phyloP scores from a whole-genome alignment of 2,329 filamentous ascomycete species.

The Chaetomiaceae sp. region DNA sequence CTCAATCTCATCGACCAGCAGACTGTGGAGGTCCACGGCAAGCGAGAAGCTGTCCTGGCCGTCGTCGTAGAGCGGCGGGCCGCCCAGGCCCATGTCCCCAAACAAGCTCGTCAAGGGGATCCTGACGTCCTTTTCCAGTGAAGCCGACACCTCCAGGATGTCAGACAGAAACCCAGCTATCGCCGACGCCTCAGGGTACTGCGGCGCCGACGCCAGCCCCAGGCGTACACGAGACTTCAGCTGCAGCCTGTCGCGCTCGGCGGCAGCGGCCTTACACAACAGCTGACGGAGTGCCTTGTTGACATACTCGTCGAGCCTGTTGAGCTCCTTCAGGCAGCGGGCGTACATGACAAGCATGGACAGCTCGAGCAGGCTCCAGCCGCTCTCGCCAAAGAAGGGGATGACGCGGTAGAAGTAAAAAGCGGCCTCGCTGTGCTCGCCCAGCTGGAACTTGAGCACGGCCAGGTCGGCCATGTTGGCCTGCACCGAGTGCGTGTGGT shows the following conservation, averaged over 20 bases:
- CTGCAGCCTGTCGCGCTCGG: constrained; percentile 44
- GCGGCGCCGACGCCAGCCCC: constrained; percentile 22
- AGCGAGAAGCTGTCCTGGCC: constrained; percentile 71
- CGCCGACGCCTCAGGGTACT: constrained; percentile 31
- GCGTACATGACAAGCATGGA: constrained; percentile 83
- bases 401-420: constrained; percentile 73
- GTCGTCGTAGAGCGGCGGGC: constrained; percentile 61
- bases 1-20: constrained; percentile 64
- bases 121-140: constrained; percentile 51
- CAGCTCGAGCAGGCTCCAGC: constrained; percentile 74
- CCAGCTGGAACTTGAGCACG: constrained; percentile 69
- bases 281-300: constrained; percentile 67
- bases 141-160: constrained; percentile 40
- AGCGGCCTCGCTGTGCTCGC: constrained; percentile 67
- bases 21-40: constrained; percentile 59
- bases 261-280: constrained; percentile 58
- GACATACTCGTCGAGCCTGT: constrained; percentile 72
- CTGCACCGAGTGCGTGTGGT: constrained; percentile 70
- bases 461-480: constrained; percentile 78
- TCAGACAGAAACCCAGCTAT: constrained; percentile 45
- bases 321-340: constrained; percentile 70
- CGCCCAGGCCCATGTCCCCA: constrained; percentile 59
- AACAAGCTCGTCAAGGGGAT: constrained; percentile 71
- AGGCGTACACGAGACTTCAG: constrained; percentile 32
- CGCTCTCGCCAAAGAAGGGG: constrained; percentile 68